Conservation (phyloP, 2,329 filamentous ascomycete genomes). For the Colletotrichum tamarilloi region DNA sequence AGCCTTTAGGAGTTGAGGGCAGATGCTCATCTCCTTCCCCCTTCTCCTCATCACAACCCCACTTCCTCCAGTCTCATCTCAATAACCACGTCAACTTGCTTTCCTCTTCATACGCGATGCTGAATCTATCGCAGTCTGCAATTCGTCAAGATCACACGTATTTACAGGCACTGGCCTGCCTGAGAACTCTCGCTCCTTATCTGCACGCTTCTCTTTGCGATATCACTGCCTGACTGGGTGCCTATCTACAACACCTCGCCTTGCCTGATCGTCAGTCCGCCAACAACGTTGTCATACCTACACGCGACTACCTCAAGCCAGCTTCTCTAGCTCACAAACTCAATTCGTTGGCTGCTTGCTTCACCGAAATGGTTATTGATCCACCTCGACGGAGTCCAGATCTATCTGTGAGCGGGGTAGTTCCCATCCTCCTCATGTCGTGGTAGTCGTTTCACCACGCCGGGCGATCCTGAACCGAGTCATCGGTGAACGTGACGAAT, state of each 20-base stretch:
- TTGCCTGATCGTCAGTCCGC: neutral
- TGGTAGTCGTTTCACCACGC: neutral
- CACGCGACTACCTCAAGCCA: neutral
- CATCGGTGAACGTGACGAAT: conserved; percentile 7
- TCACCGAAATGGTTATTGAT: neutral
- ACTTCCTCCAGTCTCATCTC: conserved; percentile 7
- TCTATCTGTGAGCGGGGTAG: conserved; percentile 11
- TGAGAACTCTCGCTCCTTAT: neutral
- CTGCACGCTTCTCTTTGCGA: neutral
- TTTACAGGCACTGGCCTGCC: neutral
- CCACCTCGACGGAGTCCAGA: neutral
- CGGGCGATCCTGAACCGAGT: conserved; percentile 1
- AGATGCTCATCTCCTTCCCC: conserved; percentile 2
- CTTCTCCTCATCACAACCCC: conserved; percentile 3
- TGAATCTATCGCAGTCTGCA: neutral
- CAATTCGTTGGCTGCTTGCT: neutral
- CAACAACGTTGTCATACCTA: neutral
- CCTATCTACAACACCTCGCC: neutral
- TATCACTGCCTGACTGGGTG: neutral
- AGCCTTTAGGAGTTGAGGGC: conserved; percentile 21
- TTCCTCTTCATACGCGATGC: neutral
- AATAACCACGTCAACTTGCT: neutral
- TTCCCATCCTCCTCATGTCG: neutral
- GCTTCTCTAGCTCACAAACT: neutral
- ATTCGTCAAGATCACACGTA: neutral